Percentiles rank a stretch among this genome's conserved stretches.
Evolutionary conservation across 129 eudicot species (phyloP).

Genomic region (sunflower (Helianthus annuus)): DNA sequence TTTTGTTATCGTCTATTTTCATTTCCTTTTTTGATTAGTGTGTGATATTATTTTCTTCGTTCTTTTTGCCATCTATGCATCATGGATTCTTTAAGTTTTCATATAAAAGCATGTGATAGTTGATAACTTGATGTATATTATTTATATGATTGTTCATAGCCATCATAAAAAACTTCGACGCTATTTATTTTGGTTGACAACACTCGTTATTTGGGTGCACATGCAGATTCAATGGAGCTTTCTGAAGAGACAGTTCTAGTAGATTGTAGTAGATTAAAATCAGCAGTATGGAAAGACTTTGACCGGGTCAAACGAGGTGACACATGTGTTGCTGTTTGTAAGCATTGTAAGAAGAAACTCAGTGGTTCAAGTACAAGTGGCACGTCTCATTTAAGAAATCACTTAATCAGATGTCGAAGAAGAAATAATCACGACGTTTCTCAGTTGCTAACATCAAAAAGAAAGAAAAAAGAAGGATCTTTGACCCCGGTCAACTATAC

Average conservation of each 20-base stretch:
- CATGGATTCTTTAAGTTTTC: background rate
- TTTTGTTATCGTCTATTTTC: background rate
- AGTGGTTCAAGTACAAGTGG: slow-evolving; percentile 97
- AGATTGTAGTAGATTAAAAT: slow-evolving; percentile 81
- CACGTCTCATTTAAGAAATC: slow-evolving; percentile 92
- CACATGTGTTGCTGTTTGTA: slow-evolving; percentile 73
- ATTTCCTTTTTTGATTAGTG: background rate
- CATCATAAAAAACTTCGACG: background rate
- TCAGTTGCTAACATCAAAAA: slow-evolving; percentile 61
- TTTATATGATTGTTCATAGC: background rate
- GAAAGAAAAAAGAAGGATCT: slow-evolving; percentile 65
- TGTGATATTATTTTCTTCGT: background rate
- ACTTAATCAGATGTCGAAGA: slow-evolving; percentile 82
- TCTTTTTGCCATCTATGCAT: background rate
- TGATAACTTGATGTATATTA: background rate
- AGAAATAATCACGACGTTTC: slow-evolving; percentile 72
- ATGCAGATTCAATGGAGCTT: slow-evolving; percentile 56
- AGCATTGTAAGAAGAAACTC: slow-evolving; percentile 86
- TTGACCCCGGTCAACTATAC: slow-evolving; percentile 46
- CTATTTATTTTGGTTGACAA: slow-evolving; percentile 9
- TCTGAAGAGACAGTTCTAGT: slow-evolving; percentile 62
- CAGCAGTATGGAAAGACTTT: slow-evolving; percentile 96
- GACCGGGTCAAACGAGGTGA: slow-evolving; percentile 85
- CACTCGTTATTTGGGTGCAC: slow-evolving; percentile 12
- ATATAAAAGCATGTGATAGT: background rate